Conservation (phyloP, 371 early-diverging fungal genomes). For the Phascolomyces articulosus region DNA sequence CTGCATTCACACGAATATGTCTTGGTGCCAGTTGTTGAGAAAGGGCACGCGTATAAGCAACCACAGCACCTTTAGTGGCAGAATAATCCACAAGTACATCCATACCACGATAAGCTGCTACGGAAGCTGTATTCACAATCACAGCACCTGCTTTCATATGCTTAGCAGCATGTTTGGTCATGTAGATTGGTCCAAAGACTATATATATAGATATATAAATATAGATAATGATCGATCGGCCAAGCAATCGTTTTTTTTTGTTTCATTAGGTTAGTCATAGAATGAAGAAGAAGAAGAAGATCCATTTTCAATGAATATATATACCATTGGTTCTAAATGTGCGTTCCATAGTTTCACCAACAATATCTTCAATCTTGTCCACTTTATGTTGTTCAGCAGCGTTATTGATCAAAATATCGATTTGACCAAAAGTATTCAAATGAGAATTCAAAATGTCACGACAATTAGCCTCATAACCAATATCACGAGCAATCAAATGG, state of each 20-base stretch:
- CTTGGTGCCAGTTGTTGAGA: slow-evolving; percentile 62
- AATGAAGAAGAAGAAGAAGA: slow-evolving; percentile 1
- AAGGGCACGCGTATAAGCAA: slow-evolving; percentile 63
- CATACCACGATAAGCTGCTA: slow-evolving; percentile 65
- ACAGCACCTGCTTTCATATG: slow-evolving; percentile 54
- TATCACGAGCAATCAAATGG: slow-evolving; percentile 49
- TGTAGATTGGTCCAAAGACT: slow-evolving; percentile 62
- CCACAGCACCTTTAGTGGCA: slow-evolving; percentile 59
- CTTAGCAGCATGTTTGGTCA: slow-evolving; percentile 54
- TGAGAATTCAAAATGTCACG: slow-evolving; percentile 48
- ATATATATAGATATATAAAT: slow-evolving; percentile 1
- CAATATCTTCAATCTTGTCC: slow-evolving; percentile 37
- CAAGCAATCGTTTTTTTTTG: too few relatives aligned
- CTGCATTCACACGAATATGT: slow-evolving; percentile 68
- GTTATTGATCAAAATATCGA: slow-evolving; percentile 68
- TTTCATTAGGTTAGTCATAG: background rate
- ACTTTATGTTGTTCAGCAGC: slow-evolving; percentile 64
- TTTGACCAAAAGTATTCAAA: slow-evolving; percentile 46
- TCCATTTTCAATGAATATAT: too few relatives aligned
- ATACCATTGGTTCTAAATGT: slow-evolving; percentile 60
- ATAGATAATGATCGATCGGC: background rate
- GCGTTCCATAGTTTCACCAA: slow-evolving; percentile 37
- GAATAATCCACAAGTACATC: slow-evolving; percentile 61
- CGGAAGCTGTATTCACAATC: slow-evolving; percentile 62
- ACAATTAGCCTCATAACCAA: slow-evolving; percentile 49